Base-by-base conservation (phyloP, 1,284 basidiomycete genomes). In the Sparassis latifolia region DNA sequence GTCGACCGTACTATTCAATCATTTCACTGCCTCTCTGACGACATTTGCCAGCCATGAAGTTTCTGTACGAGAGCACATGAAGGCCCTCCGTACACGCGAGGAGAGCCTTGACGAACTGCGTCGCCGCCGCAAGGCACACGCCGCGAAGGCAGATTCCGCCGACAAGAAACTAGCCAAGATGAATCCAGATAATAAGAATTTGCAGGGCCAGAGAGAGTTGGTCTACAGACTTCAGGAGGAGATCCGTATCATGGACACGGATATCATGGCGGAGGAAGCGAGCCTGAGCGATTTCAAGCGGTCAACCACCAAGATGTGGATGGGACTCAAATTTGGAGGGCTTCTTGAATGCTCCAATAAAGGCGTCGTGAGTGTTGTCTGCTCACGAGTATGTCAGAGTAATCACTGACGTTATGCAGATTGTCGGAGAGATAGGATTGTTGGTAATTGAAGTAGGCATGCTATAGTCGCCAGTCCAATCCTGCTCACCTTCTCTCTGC, bases 131-230 rank as follows among this genome's bases (percentile, higher is more conserved):
- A 83, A 84, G 56, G 73, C 74, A 4, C 75, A 93, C 3, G 78
- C 75, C 10, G 67, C 77, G 30, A 88, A 89, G 55, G 90, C 92
- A 0, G 94, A 97, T 53, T 67, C 79, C n/a, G 92, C 92, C 0
- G 93, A 97, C 64, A 88, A 79, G 74, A 96, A 94, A 67, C 76
- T 97, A 30, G 80, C 79, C 64, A 96, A 89, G 73, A 97, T 97
- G 93, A 82, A 80, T 48, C 79, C 89, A 0, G 92, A 93, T 69
- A 86, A 97, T 73, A 97, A 97, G 76, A 88, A 90, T 60, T 70
- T 94, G 35, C 71, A 74, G 20, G 64, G 74, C 53, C 93, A 97
- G 69, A 89, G 85, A 0, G 87, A 92, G 30, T 68, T 77, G 3
- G 72, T 97, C 51, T 86, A 87, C 61, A 75, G 75, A 12, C 71